Base-by-base conservation (phyloP, 192 early-diverging fungal species). In the Cetraspora pellucida region DNA sequence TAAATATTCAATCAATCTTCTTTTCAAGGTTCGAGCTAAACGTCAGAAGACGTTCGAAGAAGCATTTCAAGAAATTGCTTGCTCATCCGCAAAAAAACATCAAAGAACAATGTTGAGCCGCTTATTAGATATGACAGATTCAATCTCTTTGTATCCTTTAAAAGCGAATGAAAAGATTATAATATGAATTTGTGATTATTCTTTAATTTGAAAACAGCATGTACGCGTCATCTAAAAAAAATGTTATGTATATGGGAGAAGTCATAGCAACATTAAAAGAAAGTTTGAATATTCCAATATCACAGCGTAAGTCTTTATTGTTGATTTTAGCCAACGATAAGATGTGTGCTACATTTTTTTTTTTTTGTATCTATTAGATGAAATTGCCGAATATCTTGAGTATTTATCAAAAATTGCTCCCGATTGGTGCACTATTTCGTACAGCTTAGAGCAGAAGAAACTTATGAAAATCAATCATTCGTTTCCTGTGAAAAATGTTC, bases 1-100 rank as follows among this genome's bases (percentile, higher is more conserved):
- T 65, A 65, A n/a, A 10, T 9, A 65, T 54, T 54, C 50, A 54
- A 19, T 54, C 19, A 54, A 54, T 11, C 10, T 65, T 19, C 10
- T 31, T 37, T 65, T 10, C 5, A 10, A 65, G 63, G 63, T 65
- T 65, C 63, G 27, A 10, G 27, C 63, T 17, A 65, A 65, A 65
- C 31, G 63, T n/a, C 63, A 65, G 6, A 65, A 65, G 19, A 65
- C 63, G 9, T 7, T 65, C 2, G 63, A 65, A 65, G 63, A 65
- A 37, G 31, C 37, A 44, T 65, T 63, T 13, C 23, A 63, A 31
- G 60, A 11, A 14, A 28, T 30, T 17, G 55, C 19, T 23, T 9
- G 7, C 37, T 0, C 37, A 54, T 54, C 27, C 16, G 23, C 28
- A 1, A 30, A n/a, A 6, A 44, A n/a, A 3, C 28, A 17, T 8